Base-by-base conservation (phyloP, 352 stramenopile genomes). In the Salisapilia sapeloensis region DNA sequence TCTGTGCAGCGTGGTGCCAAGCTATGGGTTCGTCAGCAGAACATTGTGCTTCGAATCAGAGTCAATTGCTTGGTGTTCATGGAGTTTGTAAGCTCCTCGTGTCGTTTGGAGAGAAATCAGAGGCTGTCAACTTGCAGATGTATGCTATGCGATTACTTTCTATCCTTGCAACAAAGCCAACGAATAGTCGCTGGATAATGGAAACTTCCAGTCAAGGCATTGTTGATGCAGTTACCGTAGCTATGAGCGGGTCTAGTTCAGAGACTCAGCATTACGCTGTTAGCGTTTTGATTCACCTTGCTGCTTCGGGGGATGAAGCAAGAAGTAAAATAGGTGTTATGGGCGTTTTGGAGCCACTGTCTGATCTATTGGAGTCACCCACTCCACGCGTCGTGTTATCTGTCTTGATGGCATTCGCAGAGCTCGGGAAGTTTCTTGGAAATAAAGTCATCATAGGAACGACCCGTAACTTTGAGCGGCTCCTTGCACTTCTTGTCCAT, bases 361-460 rank as follows among this genome's bases (percentile, higher is more conserved):
- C 13, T 10, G 10, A n/a, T 42, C 22, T 23, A 7, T 11, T 7
- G 30, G 35, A 19, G 12, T 33, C 13, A 16, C 35, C 9, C 24
- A 25, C 11, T 7, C 41, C 1, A 15, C 33, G 29, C n/a, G 3
- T 4, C 13, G 35, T 32, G 35, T 15, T 16, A 30, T 7, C 14
- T 17, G 32, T 26, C 34, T 16, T 16, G 17, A 10, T 30, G 41
- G 71, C 66, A 1, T 48, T 82, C 19, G 53, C 61, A 18, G 82
- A 83, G 35, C 55, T 86, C 3, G 71, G 66, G 3, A 69, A 48
- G 13, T 63, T 82, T 26, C 56, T 62, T 4, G 71, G 71, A 11
- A 86, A 86, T 44, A 80, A 83, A 35, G 64, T 83, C 32, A 81
- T 82, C 22, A 55, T 83, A 13, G 67, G 71, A 4, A 64, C 56